Percentiles rank a stretch among this genome's conserved stretches.
Evolutionary conservation across 805 yeast genomes (phyloP).

Genomic region (Yarrowia sp.): DNA sequence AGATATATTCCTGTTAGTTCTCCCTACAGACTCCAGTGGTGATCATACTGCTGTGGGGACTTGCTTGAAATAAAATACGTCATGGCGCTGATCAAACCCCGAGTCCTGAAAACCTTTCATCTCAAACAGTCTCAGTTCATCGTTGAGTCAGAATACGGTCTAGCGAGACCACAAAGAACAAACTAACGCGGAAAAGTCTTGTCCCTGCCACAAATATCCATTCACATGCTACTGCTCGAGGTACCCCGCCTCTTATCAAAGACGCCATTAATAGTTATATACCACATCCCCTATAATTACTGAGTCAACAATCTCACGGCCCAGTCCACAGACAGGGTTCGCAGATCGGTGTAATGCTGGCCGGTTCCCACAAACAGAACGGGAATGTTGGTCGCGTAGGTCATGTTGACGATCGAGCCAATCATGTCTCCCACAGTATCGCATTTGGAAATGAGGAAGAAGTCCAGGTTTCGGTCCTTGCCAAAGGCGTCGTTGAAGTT

Average conservation of each 20-base stretch:
- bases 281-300: conserved; percentile 34
- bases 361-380: conserved; percentile 95
- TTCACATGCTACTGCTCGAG: no score
- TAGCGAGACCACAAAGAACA: no score
- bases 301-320: conserved; percentile 83
- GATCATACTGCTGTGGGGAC: no score
- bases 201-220: neutral
- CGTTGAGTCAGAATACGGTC: neutral
- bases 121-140: neutral
- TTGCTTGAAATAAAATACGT: no score
- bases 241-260: no score
- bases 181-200: no score
- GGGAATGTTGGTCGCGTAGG: conserved; percentile 92
- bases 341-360: conserved; percentile 90
- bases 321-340: conserved; percentile 87
- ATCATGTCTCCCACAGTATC: conserved; percentile 97
- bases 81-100: no score
- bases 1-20: no score
- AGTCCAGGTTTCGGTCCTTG: conserved; percentile 72
- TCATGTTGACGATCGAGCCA: conserved; percentile 97
- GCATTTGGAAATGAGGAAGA: conserved; percentile 89
- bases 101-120: neutral
- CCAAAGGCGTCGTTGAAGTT: conserved; percentile 95
- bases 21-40: no score
- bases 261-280: no score